Base-by-base conservation (phyloP, 2,329 filamentous ascomycete species). In the Colletotrichum sp. region DNA sequence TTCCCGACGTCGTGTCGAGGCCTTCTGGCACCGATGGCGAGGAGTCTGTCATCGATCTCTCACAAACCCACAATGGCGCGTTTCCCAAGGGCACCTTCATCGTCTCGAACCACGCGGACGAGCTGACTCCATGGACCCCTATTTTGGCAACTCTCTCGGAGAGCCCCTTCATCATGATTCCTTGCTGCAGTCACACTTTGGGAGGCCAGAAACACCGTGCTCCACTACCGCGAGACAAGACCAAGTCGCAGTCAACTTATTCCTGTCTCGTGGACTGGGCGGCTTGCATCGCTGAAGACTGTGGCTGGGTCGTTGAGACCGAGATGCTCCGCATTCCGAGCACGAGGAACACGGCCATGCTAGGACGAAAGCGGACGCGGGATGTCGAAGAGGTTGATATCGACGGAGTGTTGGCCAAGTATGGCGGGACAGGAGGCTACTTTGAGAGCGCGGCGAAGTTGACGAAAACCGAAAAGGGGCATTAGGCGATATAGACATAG, bases 71-170 rank as follows among this genome's bases (percentile, higher is more conserved):
- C 80, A 84, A 88, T 77, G 97, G 96, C 44, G 81, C 88, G 12
- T 98, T 99, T 81, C 89, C 92, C 0, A 83, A 84, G 19, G 92
- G 92, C 32, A 98, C 95, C 0, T 99, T 99, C 84, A 95, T 99
- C 80, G 94, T 99, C 78, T 98, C 96, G 65, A 99, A 99, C 82
- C 97, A 99, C 83, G 96, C 96, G 13, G 97, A 99, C 82, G 96
- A 99, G 85, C 90, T 99, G 16, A 99, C 97, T 0, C 92, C 95
- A 1, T 99, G 97, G 97, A 99, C 97, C 0, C 97, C 97, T 0
- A 90, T 99, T 22, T 91, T 99, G 55, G 96, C 95, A 1, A 91
- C 92, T 8, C 87, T 95, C 3, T 96, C 94, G 0, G 86, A 91
- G 3, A 94, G 94, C 13, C 94, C 96, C 0, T 99, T 98, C 84